Conservation (phyloP, 495 filamentous ascomycete genomes). For the Darksidea phi region DNA sequence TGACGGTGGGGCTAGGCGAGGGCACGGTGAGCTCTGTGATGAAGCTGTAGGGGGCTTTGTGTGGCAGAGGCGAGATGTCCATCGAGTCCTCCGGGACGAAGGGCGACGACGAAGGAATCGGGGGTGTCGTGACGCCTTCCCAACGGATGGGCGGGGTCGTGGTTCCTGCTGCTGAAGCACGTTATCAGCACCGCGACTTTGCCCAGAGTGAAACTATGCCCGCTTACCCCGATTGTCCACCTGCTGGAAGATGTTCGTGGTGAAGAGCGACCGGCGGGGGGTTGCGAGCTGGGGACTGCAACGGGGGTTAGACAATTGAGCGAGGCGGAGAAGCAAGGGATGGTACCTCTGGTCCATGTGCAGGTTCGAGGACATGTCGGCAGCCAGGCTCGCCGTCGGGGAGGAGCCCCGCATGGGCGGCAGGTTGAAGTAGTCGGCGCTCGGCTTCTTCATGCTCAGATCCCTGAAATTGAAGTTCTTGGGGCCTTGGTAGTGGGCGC, state of each 20-base stretch:
- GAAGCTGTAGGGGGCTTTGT: slow-evolving; percentile 69
- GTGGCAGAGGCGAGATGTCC: slow-evolving; percentile 93
- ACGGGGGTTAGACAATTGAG: slow-evolving; percentile 32
- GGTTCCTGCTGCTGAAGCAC: slow-evolving; percentile 55
- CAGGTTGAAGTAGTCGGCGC: slow-evolving; percentile 73
- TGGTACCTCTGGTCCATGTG: slow-evolving; percentile 83
- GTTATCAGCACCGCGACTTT: slow-evolving; percentile 20
- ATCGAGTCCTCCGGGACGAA: slow-evolving; percentile 72
- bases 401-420: slow-evolving; percentile 80
- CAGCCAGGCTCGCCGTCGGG: slow-evolving; percentile 82
- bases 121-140: slow-evolving; percentile 79
- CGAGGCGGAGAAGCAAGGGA: slow-evolving; percentile 39
- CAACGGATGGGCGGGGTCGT: slow-evolving; percentile 77
- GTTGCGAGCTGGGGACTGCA: slow-evolving; percentile 85
- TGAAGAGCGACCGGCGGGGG: slow-evolving; percentile 90
- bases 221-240: slow-evolving; percentile 70
- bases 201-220: neutral
- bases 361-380: slow-evolving; percentile 95
- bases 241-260: slow-evolving; percentile 67
- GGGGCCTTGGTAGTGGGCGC: slow-evolving; percentile 56
- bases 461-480: slow-evolving; percentile 72
- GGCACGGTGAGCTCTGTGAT: slow-evolving; percentile 59
- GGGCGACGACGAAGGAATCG: slow-evolving; percentile 79
- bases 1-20: slow-evolving; percentile 61
- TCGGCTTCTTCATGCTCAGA: slow-evolving; percentile 64